Conservation (phyloP, 805 yeast species). For the Komagataella pastoris region DNA sequence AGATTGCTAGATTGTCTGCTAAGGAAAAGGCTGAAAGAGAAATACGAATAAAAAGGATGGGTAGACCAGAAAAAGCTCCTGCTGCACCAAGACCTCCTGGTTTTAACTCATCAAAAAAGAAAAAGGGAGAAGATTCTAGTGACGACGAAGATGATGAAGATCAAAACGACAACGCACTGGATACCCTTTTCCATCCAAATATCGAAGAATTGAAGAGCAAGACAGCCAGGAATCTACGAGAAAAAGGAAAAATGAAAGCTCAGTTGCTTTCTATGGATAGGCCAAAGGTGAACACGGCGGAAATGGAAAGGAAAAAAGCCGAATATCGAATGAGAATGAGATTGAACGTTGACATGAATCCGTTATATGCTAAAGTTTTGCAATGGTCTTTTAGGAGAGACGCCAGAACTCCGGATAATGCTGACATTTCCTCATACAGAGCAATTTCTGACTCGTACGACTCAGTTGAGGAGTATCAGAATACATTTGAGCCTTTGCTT, state of each 20-base stretch:
- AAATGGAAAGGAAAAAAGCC: constrained; percentile 35
- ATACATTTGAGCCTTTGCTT: constrained; percentile 65
- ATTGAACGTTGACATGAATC: constrained; percentile 63
- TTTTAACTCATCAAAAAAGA: constrained; percentile 3
- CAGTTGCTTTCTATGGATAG: constrained; percentile 2
- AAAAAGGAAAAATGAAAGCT: background rate
- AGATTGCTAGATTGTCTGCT: background rate
- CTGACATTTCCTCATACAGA: constrained; percentile 19
- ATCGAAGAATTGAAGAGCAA: background rate
- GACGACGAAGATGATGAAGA: constrained; percentile 14
- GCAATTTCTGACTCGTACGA: constrained; percentile 43
- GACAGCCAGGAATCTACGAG: background rate
- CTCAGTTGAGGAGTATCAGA: constrained; percentile 51
- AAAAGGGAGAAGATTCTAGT: background rate
- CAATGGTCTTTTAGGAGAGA: constrained; percentile 61
- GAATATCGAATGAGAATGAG: constrained; percentile 72
- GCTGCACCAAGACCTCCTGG: constrained; percentile 7
- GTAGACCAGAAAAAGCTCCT: constrained; percentile 4
- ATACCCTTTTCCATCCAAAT: constrained; percentile 11
- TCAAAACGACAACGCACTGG: constrained; percentile 12
- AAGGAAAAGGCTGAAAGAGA: background rate
- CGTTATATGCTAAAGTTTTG: constrained; percentile 56
- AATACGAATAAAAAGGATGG: background rate
- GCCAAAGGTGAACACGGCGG: constrained; percentile 3
- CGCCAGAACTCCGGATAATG: constrained; percentile 47